Conservation (phyloP, 2,329 filamentous ascomycete species). For the Ilyonectria robusta region DNA sequence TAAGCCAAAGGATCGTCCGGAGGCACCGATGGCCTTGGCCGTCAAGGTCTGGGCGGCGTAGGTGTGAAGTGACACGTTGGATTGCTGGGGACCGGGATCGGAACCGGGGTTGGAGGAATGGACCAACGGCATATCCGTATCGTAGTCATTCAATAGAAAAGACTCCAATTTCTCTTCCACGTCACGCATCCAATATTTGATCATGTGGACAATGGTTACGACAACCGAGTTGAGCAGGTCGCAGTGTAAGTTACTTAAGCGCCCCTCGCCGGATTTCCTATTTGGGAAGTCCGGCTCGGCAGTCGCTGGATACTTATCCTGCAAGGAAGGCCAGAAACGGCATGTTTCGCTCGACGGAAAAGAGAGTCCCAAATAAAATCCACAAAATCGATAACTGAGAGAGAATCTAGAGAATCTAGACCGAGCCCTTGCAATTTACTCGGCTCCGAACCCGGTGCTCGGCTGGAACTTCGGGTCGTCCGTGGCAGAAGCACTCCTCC, state of each 20-base stretch:
- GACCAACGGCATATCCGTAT: background rate
- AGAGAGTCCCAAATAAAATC: background rate
- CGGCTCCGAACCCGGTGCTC: background rate
- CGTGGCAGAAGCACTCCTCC: background rate
- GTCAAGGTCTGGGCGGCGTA: constrained; percentile 30
- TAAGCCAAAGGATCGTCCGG: constrained; percentile 20
- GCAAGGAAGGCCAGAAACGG: constrained; percentile 22
- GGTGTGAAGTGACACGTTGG: background rate
- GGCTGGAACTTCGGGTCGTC: background rate
- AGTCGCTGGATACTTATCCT: background rate
- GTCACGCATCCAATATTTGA: constrained; percentile 20
- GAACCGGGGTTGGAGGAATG: background rate
- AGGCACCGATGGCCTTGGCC: constrained; percentile 23
- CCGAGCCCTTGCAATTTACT: background rate
- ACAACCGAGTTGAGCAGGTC: constrained; percentile 4
- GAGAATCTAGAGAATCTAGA: background rate
- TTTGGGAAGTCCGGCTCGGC: constrained; percentile 21
- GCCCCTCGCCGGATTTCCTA: constrained; percentile 24
- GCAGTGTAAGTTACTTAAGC: constrained; percentile 16
- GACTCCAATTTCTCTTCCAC: constrained; percentile 8
- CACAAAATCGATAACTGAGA: background rate
- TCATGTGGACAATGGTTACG: constrained; percentile 14
- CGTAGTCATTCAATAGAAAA: constrained; percentile 14
- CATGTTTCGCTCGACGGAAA: background rate
- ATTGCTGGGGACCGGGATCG: background rate